Base-by-base conservation (phyloP, 164 flowering plant genomes). In the Vitis cinerea region DNA sequence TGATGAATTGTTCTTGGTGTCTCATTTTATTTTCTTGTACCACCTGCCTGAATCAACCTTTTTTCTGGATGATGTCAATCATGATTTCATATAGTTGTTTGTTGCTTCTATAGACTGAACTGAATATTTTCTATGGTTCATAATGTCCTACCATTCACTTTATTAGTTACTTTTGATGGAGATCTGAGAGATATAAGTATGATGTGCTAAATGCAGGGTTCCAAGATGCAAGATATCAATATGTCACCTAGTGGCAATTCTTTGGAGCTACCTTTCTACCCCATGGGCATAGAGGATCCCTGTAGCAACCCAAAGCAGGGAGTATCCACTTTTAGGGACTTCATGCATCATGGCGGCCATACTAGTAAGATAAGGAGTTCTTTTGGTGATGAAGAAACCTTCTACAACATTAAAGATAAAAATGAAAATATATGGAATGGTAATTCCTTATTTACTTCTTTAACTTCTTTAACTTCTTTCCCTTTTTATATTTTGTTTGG, bases 401-500 rank as follows among this genome's bases (percentile, higher is more conserved):
- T 73, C 59, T 65, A 65, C 64, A 52, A 51, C 59, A 64, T 12
- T 61, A 76, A 64, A 51, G 79, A 74, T 60, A 58, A 19, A 58
- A 53, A 67, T 60, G 70, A 72, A 50, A 67, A 67, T 64, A 72
- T 67, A 47, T 75, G 83, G 81, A 67, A 78, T 71, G 89, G 96
- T 88, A 83, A 31, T 62, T 52, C 50, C 30, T 48, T 9, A 17
- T 48, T 4, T 69, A 10, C 64, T 27, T 27, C 44, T 8, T n/a
- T 67, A 50, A 19, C 10, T 47, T 54, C 9, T 61, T 14, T 29
- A 50, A 19, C 10, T 47, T 54, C 9, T 61, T 14, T 29, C 16
- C 15, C 19, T 54, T 54, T 51, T 29, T 47, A 16, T 57, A 19
- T 53, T 60, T 9, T 11, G 13, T 8, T 62, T 67, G 30, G 10